phyloP scores from a whole-genome alignment of 169 alveolate genomes.

The Prorocentrum cordatum region DNA sequence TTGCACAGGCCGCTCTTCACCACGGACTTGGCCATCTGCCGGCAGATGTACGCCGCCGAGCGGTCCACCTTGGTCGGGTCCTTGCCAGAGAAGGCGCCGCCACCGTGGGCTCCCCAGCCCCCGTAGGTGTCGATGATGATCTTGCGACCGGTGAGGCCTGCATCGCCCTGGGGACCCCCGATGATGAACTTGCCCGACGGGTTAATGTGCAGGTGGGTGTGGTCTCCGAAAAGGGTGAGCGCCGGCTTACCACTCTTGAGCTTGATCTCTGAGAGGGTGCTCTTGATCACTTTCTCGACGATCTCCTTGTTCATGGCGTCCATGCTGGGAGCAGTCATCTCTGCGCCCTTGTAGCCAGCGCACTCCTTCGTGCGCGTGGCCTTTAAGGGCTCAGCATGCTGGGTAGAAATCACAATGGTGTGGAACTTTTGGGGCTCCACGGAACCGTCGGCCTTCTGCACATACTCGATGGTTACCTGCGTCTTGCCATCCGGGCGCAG shows the following conservation, averaged over 20 bases:
- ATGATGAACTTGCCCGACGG: constrained; percentile 89
- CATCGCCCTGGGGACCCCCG: constrained; percentile 65
- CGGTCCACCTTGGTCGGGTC: constrained; percentile 99
- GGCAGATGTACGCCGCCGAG: constrained; percentile 97
- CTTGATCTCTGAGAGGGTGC: constrained; percentile 86
- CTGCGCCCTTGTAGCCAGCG: constrained; percentile 45
- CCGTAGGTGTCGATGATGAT: constrained; percentile 98
- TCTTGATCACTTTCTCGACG: constrained; percentile 87
- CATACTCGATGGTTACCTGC: constrained; percentile 88
- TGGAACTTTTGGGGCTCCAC: constrained; percentile 88
- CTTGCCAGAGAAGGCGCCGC: constrained; percentile 99
- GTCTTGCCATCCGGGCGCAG: constrained; percentile 99
- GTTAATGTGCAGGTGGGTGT: constrained; percentile 89
- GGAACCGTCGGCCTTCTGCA: constrained; percentile 77
- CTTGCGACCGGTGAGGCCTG: constrained; percentile 81
- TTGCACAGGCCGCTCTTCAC: constrained; percentile 89
- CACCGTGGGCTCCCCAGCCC: constrained; percentile 99
- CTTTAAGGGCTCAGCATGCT: constrained; percentile 50
- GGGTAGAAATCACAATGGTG: constrained; percentile 83
- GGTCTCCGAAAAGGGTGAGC: constrained; percentile 78
- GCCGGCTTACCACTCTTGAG: constrained; percentile 72
- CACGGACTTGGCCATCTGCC: constrained; percentile 97
- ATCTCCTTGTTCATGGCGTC: constrained; percentile 76
- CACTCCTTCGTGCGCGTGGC: constrained; percentile 51
- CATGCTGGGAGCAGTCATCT: constrained; percentile 56